Conservation (phyloP, 352 stramenopile species). For the Plasmopara muralis region DNA sequence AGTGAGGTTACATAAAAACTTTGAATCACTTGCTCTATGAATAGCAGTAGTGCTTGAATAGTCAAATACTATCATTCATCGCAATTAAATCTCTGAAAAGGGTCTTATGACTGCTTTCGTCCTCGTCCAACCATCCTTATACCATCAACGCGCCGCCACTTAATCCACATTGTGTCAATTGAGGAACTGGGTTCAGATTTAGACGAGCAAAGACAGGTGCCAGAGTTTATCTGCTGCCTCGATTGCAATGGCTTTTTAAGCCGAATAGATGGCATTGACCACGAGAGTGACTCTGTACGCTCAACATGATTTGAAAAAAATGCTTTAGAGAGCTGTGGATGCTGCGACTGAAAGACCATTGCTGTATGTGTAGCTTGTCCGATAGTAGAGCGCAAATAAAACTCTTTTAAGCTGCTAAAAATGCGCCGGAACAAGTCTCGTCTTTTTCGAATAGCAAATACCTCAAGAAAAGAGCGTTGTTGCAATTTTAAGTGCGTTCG, state of each 20-base stretch:
- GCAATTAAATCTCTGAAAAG: too few relatives aligned
- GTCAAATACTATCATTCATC: too few relatives aligned
- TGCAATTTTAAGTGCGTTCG: conserved; percentile 9
- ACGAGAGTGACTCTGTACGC: background rate
- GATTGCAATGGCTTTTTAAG: conserved; percentile 3
- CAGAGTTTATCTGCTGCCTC: background rate
- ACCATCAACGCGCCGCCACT: conserved; percentile 19
- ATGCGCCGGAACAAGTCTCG: conserved; percentile 13
- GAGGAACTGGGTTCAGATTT: background rate
- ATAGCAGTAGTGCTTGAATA: too few relatives aligned
- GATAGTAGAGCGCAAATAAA: conserved; percentile 38
- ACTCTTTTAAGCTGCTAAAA: conserved; percentile 47
- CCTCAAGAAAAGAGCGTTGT: conserved; percentile 9
- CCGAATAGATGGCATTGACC: conserved; percentile 4
- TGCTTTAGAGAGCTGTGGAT: background rate
- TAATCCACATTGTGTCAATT: conserved; percentile 22
- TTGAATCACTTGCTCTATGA: too few relatives aligned
- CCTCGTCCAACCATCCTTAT: conserved; percentile 3
- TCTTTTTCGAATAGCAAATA: conserved; percentile 3
- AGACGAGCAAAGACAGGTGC: conserved; percentile 1
- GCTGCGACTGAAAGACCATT: conserved; percentile 36
- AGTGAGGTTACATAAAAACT: too few relatives aligned
- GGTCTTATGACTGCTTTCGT: too few relatives aligned
- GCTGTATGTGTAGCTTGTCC: conserved; percentile 56
- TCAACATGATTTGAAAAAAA: background rate